Evolutionary conservation across 371 early-diverging fungal genomes (phyloP).

Genomic region (Mycotypha africana): DNA sequence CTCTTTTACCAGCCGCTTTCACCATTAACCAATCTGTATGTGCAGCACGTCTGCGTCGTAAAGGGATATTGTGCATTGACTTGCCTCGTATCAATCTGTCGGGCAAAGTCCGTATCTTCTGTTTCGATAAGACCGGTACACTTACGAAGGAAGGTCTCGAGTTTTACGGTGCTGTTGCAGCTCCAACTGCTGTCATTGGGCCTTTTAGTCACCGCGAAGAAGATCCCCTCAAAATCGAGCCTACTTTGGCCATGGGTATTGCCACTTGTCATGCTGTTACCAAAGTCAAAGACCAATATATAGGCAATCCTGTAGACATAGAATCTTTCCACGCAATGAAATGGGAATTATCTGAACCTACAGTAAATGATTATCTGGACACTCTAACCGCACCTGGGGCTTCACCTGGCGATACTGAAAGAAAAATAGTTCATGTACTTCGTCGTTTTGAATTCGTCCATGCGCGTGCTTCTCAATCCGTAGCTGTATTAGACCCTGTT

Average conservation of each 20-base stretch:
- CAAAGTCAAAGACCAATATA: slow-evolving; percentile 54
- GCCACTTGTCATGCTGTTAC: slow-evolving; percentile 73
- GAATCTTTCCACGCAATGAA: slow-evolving; percentile 42
- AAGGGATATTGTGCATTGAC: slow-evolving; percentile 66
- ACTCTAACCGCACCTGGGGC: slow-evolving; percentile 14
- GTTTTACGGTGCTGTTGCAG: slow-evolving; percentile 37
- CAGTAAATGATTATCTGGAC: slow-evolving; percentile 16
- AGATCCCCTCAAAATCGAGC: slow-evolving; percentile 35
- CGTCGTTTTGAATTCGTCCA: slow-evolving; percentile 89
- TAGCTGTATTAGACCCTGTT: slow-evolving; percentile 55
- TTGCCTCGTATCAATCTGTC: slow-evolving; percentile 76
- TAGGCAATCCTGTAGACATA: slow-evolving; percentile 89
- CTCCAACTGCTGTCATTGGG: slow-evolving; percentile 1
- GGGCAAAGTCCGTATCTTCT: slow-evolving; percentile 83
- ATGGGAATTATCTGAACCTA: slow-evolving; percentile 18
- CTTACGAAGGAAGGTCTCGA: slow-evolving; percentile 75
- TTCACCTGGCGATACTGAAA: slow-evolving; percentile 10
- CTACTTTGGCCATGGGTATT: slow-evolving; percentile 46
- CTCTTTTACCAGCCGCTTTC: slow-evolving; percentile 67
- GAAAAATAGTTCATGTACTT: slow-evolving; percentile 41
- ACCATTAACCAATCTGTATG: slow-evolving; percentile 71
- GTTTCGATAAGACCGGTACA: slow-evolving; percentile 88
- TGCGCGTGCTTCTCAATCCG: slow-evolving; percentile 81
- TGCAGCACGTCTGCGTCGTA: slow-evolving; percentile 53
- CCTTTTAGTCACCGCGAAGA: slow-evolving; percentile 18